Evolutionary conservation across 345 rosid species (phyloP).

Genomic region (Mallotus nudiflorus): DNA sequence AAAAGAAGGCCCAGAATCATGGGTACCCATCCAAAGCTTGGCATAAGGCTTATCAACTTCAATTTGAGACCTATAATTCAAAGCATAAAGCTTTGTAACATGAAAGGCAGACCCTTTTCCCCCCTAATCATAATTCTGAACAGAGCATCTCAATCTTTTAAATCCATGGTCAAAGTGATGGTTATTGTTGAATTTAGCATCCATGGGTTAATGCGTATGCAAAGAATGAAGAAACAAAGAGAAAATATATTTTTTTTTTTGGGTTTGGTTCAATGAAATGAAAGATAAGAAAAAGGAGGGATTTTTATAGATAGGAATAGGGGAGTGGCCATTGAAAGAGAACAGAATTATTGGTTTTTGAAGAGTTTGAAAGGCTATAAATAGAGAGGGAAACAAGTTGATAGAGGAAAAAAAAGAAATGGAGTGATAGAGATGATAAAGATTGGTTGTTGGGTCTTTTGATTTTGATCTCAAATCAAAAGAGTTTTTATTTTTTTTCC

Average conservation of each 20-base stretch:
- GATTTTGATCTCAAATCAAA: neutral
- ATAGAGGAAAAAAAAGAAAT: neutral
- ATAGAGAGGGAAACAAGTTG: slow-evolving; percentile 35
- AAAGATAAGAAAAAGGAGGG: neutral
- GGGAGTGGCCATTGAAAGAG: neutral
- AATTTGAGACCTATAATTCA: slow-evolving; percentile 51
- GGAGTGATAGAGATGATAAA: slow-evolving; percentile 11
- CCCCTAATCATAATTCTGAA: slow-evolving; percentile 92
- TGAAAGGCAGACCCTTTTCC: slow-evolving; percentile 56
- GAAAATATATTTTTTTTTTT: too few relatives aligned
- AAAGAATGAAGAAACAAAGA: neutral
- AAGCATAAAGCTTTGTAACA: slow-evolving; percentile 60
- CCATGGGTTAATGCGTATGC: slow-evolving; percentile 18
- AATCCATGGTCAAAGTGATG: slow-evolving; percentile 19
- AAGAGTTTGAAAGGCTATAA: slow-evolving; percentile 39
- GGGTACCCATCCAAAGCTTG: slow-evolving; percentile 87
- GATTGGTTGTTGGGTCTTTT: slow-evolving; percentile 22
- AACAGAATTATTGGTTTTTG: slow-evolving; percentile 30
- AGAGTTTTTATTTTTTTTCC: too few relatives aligned
- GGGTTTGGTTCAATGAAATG: neutral
- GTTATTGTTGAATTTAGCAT: slow-evolving; percentile 3
- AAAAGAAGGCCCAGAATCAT: slow-evolving; percentile 82
- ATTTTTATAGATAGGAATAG: neutral
- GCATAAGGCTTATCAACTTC: slow-evolving; percentile 63
- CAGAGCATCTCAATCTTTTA: slow-evolving; percentile 61